These are phyloP conservation scores for Lichtheimia hyalospora DNA, from an alignment of 371 early-diverging fungal genomes.

Conservation along the genomic window DNA sequence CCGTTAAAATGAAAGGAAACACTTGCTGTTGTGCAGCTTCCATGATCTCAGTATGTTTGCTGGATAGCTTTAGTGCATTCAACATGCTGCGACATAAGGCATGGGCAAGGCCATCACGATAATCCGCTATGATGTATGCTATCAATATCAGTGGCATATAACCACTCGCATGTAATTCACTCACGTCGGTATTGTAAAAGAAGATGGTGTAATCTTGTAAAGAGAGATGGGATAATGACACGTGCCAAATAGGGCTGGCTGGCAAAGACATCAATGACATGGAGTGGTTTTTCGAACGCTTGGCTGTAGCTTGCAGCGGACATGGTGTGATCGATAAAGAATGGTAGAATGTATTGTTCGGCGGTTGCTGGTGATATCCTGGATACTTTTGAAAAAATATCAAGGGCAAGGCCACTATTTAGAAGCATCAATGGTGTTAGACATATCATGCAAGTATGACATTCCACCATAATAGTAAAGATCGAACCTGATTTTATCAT, in stretches of 20 bases:
- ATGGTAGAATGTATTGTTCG: background rate
- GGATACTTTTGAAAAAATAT: background rate
- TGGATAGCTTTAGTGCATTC: constrained; percentile 57
- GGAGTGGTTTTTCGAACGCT: background rate
- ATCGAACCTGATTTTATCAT: background rate
- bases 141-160: too few species aligned
- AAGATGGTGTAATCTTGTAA: background rate
- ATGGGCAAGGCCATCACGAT: too few species aligned
- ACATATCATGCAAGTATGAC: background rate
- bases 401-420: background rate
- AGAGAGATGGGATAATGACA: background rate
- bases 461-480: background rate
- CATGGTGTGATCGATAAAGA: background rate
- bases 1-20: constrained; percentile 4
- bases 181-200: background rate
- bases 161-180: constrained; percentile 40
- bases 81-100: constrained; percentile 36
- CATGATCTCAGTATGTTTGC: background rate
- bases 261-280: background rate
- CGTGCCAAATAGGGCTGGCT: background rate
- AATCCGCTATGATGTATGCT: too few species aligned
- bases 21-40: background rate
- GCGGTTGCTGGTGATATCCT: background rate
- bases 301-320: background rate
- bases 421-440: background rate